Evolutionary conservation across 2,329 filamentous ascomycete genomes (phyloP).

Genomic region (Xylariaceae sp.): DNA sequence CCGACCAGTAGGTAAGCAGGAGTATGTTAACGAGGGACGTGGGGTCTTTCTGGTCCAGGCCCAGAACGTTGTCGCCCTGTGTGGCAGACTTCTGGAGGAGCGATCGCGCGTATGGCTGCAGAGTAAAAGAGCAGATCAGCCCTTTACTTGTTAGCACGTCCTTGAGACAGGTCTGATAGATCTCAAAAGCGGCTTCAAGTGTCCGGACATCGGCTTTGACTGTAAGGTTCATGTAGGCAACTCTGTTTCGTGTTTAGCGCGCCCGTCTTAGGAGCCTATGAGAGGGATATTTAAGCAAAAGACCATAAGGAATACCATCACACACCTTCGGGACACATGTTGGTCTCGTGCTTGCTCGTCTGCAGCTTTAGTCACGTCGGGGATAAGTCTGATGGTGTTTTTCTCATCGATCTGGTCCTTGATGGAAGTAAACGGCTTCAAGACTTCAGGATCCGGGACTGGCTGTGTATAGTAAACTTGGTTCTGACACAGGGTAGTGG

Average conservation of each 20-base stretch:
- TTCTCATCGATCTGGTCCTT: constrained; percentile 8
- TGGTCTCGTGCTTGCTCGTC: constrained; percentile 9
- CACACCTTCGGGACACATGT: not conserved
- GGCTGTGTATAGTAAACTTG: constrained; percentile 11
- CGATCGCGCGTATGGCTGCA: constrained; percentile 20
- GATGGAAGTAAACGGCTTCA: constrained; percentile 8
- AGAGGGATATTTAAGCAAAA: not conserved
- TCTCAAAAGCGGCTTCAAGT: constrained; percentile 4
- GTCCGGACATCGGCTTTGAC: constrained; percentile 10
- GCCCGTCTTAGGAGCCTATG: not conserved
- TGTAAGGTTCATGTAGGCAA: constrained; percentile 13
- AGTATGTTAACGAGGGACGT: constrained; percentile 10
- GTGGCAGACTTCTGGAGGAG: constrained; percentile 12
- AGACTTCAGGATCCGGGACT: constrained; percentile 8
- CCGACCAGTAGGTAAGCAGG: constrained; percentile 11
- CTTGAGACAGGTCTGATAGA: constrained; percentile 8
- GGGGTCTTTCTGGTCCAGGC: constrained; percentile 3
- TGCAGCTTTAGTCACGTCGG: constrained; percentile 4
- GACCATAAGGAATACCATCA: not conserved
- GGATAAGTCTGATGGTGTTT: constrained; percentile 9
- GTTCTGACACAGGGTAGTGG: constrained; percentile 2
- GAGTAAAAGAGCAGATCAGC: constrained; percentile 15
- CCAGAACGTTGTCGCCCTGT: constrained; percentile 6
- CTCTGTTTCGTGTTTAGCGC: not conserved
- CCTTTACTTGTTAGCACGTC: constrained; percentile 13